Base-by-base conservation (phyloP, 768 basidiomycete genomes). In the Auricularia sp. region DNA sequence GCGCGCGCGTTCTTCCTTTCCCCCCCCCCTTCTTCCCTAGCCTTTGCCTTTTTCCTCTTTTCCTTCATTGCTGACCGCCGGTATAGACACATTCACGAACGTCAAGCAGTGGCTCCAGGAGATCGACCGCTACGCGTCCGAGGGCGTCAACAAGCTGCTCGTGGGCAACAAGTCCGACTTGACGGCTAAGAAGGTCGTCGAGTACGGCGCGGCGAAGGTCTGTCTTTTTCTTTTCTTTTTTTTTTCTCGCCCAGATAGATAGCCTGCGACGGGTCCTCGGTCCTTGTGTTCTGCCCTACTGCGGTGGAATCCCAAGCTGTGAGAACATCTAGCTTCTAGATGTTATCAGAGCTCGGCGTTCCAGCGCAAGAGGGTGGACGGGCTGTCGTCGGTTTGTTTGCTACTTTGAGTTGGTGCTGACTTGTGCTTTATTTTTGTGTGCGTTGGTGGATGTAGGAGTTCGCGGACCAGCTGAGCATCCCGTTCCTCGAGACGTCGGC, bases 141-240 rank as follows among this genome's bases (percentile, higher is more conserved):
- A 98, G 72, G 94, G 95, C 59, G 97, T 99, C 66, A 98, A 98
- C 84, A 98, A 98, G 82, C 80, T 99, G 62, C 84, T 99, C 56
- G 91, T 99, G 62, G 97, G 97, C 63, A 99, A 99, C 83, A 99
- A 99, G 80, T 96, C 94, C 65, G 97, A 99, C 77, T 84, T 96
- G 78, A 92, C 92, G 58, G 90, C 88, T 80, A 98, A 96, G 86
- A 94, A 95, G 78, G 91, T 91, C 67, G 92, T 94, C 61, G 91
- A 93, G 74, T 91, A 93, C 73, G 86, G 85, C 63, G 87, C 87
- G 54, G 91, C 91, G 44, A 92, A 93, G 86, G 91, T 88, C 62
- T 64, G 73, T 69, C 35, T 59, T 44, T 23, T 47, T 35, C 7
- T n/a, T 62, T 7, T 61, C 44, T 63, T 54, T 36, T 3, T 39